A percentile compares a stretch with the other conserved stretches of the same genome.
Conservation (phyloP, 352 stramenopile genomes). For the Phytophthora multivora region DNA sequence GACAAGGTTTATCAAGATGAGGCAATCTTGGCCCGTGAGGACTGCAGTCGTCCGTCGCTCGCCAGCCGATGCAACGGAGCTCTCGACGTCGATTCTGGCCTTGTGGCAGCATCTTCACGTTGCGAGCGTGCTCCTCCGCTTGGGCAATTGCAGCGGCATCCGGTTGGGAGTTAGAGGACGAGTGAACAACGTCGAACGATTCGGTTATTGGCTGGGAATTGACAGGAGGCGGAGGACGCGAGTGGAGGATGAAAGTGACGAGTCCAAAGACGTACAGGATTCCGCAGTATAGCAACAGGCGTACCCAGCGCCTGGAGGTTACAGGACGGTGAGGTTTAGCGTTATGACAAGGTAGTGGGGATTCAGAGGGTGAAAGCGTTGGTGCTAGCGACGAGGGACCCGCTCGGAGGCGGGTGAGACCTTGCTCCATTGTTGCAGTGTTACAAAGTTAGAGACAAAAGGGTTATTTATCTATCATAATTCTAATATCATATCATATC, state of each 20-base stretch:
- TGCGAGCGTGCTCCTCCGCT: constrained; percentile 46
- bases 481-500: no score
- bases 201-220: not conserved
- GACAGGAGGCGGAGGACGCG: not conserved
- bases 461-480: no score
- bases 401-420: constrained; percentile 7
- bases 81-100: constrained; percentile 11
- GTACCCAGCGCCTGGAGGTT: constrained; percentile 6
- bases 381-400: not conserved
- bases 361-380: not conserved
- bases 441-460: no score
- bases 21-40: constrained; percentile 31
- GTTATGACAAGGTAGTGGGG: constrained; percentile 13
- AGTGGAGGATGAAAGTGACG: constrained; percentile 12
- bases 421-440: constrained; percentile 11
- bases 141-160: constrained; percentile 15
- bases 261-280: constrained; percentile 19
- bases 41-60: constrained; percentile 37
- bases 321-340: not conserved
- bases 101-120: constrained; percentile 43
- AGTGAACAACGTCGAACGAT: not conserved
- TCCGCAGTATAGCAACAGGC: constrained; percentile 15
- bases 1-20: constrained; percentile 27
- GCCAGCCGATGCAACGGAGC: constrained; percentile 37
- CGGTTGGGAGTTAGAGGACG: constrained; percentile 9